Evolutionary conservation across 139 green algal species (phyloP), one percentile per base, ranked within the genome.

Genomic region (Nannochloris sp.): DNA sequence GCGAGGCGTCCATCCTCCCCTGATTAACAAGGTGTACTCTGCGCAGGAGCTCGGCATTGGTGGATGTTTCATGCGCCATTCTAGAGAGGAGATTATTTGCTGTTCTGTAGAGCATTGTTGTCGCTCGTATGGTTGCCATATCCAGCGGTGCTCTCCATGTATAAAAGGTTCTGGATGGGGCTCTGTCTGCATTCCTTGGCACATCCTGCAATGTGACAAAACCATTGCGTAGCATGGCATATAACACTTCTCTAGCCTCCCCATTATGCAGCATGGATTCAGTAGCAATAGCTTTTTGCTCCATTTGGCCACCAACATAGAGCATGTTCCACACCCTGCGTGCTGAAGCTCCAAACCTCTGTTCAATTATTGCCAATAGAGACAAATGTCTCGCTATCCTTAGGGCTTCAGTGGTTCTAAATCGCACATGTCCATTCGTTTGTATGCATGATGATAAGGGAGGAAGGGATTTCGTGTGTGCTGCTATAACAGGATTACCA

Each of bases 241-340:
- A 96, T 31, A 96, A 81, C 63, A 87, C 59, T 80, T 94, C 84
- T 2, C 84, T 62, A 1, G 84, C 82, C 23, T 90, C 78, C 74
- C 82, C 81, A 31, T 72, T 65, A 2, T 72, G 68, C 58, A 88
- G 23, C 84, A 91, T 87, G 25, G 75, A 74, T n/a, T 75, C 37
- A 64, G 86, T 79, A 4, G 73, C 70, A 11, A 87, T 73, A 74
- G 88, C 76, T 69, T 94, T 95, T 71, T 95, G 88, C 79, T 96
- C 89, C 77, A 96, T 62, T 73, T 93, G 78, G 1, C 74, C 72
- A 4, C 62, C 55, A 6, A 74, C 3, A 13, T 82, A 49, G 59
- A 96, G 74, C 63, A 91, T 67, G 2, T 83, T 68, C 66, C 89
- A 94, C 12, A 96, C 71, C 9, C 89, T 84, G 70, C 88, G 66